A percentile compares a stretch with the other conserved stretches of the same genome.
phyloP scores from a whole-genome alignment of 495 filamentous ascomycete genomes.

The Aspergillus cavernicola region DNA sequence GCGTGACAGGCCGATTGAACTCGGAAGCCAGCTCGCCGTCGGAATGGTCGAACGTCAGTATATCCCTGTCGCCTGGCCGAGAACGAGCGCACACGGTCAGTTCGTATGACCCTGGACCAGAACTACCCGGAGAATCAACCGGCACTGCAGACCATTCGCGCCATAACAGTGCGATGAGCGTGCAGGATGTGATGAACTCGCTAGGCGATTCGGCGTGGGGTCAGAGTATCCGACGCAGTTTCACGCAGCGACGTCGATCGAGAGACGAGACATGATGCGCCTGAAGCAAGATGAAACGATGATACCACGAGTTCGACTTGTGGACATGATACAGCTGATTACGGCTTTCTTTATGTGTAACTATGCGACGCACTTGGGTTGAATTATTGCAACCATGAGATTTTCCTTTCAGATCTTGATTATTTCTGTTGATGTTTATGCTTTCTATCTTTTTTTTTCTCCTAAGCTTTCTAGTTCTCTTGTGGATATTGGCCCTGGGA shows the following conservation, averaged over 20 bases:
- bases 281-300: slow-evolving; percentile 11
- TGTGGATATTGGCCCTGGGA: background rate
- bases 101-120: slow-evolving; percentile 29
- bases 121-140: slow-evolving; percentile 14
- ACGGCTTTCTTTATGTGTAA: slow-evolving; percentile 1
- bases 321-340: too few species aligned
- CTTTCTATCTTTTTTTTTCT: background rate
- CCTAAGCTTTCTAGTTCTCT: background rate
- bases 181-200: slow-evolving; percentile 74
- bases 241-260: slow-evolving; percentile 61
- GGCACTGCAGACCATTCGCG: slow-evolving; percentile 28
- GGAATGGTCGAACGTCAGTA: slow-evolving; percentile 45
- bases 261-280: slow-evolving; percentile 14
- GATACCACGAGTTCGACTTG: slow-evolving; percentile 12
- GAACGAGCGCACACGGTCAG: slow-evolving; percentile 20
- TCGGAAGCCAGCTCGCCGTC: slow-evolving; percentile 36
- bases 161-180: slow-evolving; percentile 64
- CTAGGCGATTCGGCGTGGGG: slow-evolving; percentile 88
- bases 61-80: slow-evolving; percentile 39
- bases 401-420: slow-evolving; percentile 3
- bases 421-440: slow-evolving; percentile 2
- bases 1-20: slow-evolving; percentile 21
- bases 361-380: background rate
- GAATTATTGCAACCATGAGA: background rate
- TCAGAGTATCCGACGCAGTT: slow-evolving; percentile 84